Conservation (phyloP, 257 asterid genomes). For the Coffea canephora region DNA sequence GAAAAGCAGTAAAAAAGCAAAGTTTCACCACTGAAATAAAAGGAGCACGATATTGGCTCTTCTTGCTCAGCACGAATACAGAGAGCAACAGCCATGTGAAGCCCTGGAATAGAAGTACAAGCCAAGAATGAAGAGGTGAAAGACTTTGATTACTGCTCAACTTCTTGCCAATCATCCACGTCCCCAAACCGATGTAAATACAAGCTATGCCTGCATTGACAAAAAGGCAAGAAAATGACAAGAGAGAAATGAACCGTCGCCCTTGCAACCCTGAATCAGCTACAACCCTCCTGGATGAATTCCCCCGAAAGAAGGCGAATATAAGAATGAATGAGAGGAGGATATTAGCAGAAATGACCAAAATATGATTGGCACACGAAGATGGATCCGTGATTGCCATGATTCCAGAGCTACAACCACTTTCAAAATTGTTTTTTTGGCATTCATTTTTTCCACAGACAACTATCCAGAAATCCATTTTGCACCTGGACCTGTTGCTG, state of each 20-base stretch:
- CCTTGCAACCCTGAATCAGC: not conserved
- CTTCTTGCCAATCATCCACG: not conserved
- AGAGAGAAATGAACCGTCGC: not conserved
- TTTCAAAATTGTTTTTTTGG: not conserved
- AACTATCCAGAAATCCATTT: constrained; percentile 10
- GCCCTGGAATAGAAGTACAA: constrained; percentile 21
- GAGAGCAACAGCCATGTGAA: constrained; percentile 21
- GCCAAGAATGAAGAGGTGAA: constrained; percentile 24
- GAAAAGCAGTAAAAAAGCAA: constrained; percentile 12
- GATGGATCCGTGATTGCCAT: constrained; percentile 13
- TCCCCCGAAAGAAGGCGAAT: not conserved
- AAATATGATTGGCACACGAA: constrained; percentile 17
- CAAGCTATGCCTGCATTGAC: constrained; percentile 18
- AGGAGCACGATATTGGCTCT: constrained; percentile 6
- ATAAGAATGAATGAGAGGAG: constrained; percentile 16
- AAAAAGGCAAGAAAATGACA: constrained; percentile 10
- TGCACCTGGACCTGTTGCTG: not conserved
- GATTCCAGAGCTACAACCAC: not conserved
- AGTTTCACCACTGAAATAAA: not conserved
- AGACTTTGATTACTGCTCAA: not conserved
- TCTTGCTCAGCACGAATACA: not conserved
- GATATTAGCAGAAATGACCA: constrained; percentile 19
- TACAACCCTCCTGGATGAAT: not conserved
- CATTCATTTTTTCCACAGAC: constrained; percentile 23
- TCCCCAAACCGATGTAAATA: constrained; percentile 18